phyloP scores from a whole-genome alignment of 129 eudicot genomes.

The Lactuca sativa region DNA sequence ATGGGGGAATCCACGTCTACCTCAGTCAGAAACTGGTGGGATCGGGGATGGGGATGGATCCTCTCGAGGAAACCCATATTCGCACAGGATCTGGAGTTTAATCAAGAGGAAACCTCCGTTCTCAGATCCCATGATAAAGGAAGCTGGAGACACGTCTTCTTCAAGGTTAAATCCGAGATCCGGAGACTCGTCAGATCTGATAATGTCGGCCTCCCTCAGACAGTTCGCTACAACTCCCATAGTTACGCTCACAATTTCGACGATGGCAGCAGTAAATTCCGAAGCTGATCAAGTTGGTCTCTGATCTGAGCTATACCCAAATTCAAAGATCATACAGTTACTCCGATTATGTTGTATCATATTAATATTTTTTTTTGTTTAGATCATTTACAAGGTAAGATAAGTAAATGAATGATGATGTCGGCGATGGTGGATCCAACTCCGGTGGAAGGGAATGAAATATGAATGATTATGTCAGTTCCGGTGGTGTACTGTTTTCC shows the following conservation, averaged over 20 bases:
- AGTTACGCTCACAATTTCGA: slow-evolving; percentile 43
- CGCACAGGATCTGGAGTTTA: slow-evolving; percentile 79
- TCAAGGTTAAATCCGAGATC: slow-evolving; percentile 57
- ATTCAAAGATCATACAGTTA: neutral
- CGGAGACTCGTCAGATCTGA: slow-evolving; percentile 46
- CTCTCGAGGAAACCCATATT: slow-evolving; percentile 60
- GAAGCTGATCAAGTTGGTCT: neutral
- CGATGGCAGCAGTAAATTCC: slow-evolving; percentile 13
- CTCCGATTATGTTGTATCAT: slow-evolving; percentile 14
- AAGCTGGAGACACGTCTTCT: slow-evolving; percentile 67
- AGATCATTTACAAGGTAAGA: neutral
- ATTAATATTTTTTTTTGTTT: neutral
- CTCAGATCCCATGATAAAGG: slow-evolving; percentile 49
- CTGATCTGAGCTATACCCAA: too few species aligned
- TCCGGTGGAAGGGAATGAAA: too few species aligned
- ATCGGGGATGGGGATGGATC: slow-evolving; percentile 66
- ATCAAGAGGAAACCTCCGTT: slow-evolving; percentile 44
- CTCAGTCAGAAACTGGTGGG: slow-evolving; percentile 79
- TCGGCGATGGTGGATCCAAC: neutral
- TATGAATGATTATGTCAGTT: too few species aligned
- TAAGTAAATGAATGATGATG: slow-evolving; percentile 1
- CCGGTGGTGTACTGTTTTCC: neutral
- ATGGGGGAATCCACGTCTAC: slow-evolving; percentile 46
- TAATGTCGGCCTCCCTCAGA: slow-evolving; percentile 58
- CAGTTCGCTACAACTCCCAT: slow-evolving; percentile 43